These are phyloP conservation scores for Amanita pseudoporphyria DNA, from an alignment of 768 basidiomycete genomes.

Conservation along the genomic window DNA sequence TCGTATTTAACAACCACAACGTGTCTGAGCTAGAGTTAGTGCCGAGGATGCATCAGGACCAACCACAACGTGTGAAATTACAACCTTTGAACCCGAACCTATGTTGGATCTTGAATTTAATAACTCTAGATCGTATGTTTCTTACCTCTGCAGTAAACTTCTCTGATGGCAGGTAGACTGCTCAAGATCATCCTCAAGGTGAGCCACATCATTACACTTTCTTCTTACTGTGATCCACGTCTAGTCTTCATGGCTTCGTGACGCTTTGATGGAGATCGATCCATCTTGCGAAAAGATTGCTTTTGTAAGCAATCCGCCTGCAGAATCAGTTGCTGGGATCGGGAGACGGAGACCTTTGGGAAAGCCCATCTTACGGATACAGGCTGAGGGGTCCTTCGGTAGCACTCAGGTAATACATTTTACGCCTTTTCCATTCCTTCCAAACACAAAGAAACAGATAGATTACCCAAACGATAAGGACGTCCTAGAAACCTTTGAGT, in stretches of 20 bases:
- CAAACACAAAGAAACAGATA: constrained; percentile 44
- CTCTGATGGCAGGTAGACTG: constrained; percentile 30
- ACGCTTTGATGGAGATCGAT: constrained; percentile 87
- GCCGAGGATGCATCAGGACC: constrained; percentile 75
- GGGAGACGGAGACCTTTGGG: constrained; percentile 6
- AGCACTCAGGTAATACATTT: constrained; percentile 57
- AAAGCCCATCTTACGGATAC: constrained; percentile 69
- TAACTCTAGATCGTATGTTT: constrained; percentile 45
- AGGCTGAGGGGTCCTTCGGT: constrained; percentile 75
- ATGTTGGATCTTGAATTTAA: constrained; percentile 76
- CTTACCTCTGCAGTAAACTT: background rate
- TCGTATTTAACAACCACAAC: constrained; percentile 7
- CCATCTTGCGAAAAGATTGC: constrained; percentile 80
- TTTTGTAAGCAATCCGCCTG: constrained; percentile 66
- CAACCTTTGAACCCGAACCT: constrained; percentile 78
- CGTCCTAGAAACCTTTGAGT: constrained; percentile 87
- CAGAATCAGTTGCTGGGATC: constrained; percentile 11
- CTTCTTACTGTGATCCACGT: background rate
- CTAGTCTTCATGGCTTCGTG: constrained; percentile 86
- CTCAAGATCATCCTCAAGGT: constrained; percentile 85
- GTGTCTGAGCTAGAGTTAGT: constrained; percentile 23
- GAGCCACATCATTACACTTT: constrained; percentile 6
- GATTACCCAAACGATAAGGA: constrained; percentile 93
- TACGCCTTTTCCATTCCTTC: background rate
- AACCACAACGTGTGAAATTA: constrained; percentile 80